A percentile compares a stretch with the other conserved stretches of the same genome.
Evolutionary conservation across 495 filamentous ascomycete genomes (phyloP).

Genomic region (Talaromyces proteolyticus): DNA sequence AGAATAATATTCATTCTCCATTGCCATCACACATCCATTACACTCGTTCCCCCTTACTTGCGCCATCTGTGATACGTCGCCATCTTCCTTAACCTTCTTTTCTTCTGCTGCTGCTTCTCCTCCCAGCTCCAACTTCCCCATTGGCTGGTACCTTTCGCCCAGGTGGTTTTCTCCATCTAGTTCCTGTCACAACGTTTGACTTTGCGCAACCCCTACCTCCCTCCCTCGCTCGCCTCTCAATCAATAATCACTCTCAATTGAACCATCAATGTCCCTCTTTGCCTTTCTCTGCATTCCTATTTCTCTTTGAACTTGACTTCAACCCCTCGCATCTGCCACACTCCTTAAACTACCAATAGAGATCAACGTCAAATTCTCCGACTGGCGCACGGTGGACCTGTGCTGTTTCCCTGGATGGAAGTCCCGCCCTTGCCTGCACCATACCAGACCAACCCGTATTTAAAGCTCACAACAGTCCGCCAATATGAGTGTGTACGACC

Average conservation of each 20-base stretch:
- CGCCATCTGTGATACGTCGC: neutral
- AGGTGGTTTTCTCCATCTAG: neutral
- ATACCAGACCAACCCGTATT: neutral
- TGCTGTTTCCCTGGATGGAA: neutral
- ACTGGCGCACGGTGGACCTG: no score
- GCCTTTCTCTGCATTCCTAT: no score
- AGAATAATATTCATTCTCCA: no score
- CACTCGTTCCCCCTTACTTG: neutral
- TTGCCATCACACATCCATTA: neutral
- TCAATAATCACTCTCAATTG: slow-evolving; percentile 1
- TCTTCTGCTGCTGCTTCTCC: neutral
- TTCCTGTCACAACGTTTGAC: neutral
- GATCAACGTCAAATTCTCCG: neutral
- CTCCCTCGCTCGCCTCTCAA: slow-evolving; percentile 2
- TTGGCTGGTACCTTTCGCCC: neutral
- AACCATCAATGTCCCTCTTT: no score
- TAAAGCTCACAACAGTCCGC: neutral
- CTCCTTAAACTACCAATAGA: neutral
- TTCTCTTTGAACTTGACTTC: neutral
- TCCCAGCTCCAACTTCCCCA: neutral
- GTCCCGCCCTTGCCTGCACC: slow-evolving; percentile 1
- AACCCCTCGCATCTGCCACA: neutral
- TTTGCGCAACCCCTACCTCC: neutral
- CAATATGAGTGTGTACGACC: slow-evolving; percentile 6
- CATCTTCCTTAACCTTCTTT: neutral